These are phyloP conservation scores for Sutorius australiensis DNA, from an alignment of 768 basidiomycete species.

Conservation along the genomic window DNA sequence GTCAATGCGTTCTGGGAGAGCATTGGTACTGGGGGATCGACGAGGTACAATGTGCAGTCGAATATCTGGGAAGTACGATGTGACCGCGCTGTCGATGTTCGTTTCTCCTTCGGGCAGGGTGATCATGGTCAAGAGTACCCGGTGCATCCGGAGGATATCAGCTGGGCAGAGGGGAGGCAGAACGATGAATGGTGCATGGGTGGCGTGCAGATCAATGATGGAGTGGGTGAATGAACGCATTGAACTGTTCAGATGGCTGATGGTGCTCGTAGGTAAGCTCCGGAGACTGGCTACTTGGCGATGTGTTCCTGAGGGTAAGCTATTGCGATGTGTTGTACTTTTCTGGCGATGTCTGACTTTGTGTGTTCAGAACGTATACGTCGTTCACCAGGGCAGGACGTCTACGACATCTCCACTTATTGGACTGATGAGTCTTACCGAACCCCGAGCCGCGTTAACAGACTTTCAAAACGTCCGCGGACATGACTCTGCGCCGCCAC, in stretches of 20 bases:
- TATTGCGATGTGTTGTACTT: background rate
- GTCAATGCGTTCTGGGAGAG: slow-evolving; percentile 51
- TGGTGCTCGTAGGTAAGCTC: slow-evolving; percentile 39
- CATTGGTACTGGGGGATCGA: slow-evolving; percentile 38
- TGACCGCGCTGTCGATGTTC: slow-evolving; percentile 43
- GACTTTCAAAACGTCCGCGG: slow-evolving; percentile 44
- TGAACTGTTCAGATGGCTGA: background rate
- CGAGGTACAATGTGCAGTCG: slow-evolving; percentile 33
- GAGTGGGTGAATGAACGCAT: slow-evolving; percentile 29
- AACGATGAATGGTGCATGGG: slow-evolving; percentile 51
- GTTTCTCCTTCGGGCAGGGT: slow-evolving; percentile 42
- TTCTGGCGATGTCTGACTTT: background rate
- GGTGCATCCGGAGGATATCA: slow-evolving; percentile 50
- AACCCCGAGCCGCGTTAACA: slow-evolving; percentile 33
- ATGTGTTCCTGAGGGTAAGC: slow-evolving; percentile 51
- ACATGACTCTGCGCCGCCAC: slow-evolving; percentile 33
- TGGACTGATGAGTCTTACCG: slow-evolving; percentile 45
- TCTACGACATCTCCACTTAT: slow-evolving; percentile 38
- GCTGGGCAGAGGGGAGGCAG: slow-evolving; percentile 42
- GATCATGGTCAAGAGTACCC: slow-evolving; percentile 35
- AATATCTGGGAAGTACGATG: slow-evolving; percentile 51
- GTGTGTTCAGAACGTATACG: slow-evolving; percentile 48
- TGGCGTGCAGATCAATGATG: slow-evolving; percentile 52
- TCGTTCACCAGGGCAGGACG: slow-evolving; percentile 43
- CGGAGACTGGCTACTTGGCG: slow-evolving; percentile 62